These are phyloP conservation scores for Phytophthora pistaciae DNA, from an alignment of 352 stramenopile genomes.

Conservation along the genomic window DNA sequence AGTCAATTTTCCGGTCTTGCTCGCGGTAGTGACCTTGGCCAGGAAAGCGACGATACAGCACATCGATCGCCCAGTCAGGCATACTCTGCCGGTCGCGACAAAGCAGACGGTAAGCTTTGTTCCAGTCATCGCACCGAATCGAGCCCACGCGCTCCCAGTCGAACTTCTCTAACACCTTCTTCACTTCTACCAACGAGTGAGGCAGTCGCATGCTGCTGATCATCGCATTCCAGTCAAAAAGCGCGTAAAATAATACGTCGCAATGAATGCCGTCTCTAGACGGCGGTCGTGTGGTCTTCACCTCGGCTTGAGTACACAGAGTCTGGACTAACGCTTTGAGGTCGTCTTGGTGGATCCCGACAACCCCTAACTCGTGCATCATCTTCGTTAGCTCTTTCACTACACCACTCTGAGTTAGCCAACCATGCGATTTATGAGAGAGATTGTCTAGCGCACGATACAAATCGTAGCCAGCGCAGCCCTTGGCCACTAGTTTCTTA, in stretches of 20 bases:
- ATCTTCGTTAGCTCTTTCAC: slow-evolving; percentile 32
- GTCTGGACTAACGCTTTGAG: slow-evolving; percentile 11
- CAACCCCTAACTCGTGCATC: slow-evolving; percentile 22
- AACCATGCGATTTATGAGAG: slow-evolving; percentile 12
- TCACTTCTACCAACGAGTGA: slow-evolving; percentile 51
- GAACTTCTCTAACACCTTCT: slow-evolving; percentile 55
- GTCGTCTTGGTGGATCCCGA: slow-evolving; percentile 5
- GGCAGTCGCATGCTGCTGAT: slow-evolving; percentile 36
- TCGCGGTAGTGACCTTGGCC: background rate
- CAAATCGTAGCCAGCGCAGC: slow-evolving; percentile 42
- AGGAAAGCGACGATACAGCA: slow-evolving; percentile 50
- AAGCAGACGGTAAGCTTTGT: slow-evolving; percentile 52
- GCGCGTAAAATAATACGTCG: slow-evolving; percentile 47
- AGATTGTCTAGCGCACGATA: slow-evolving; percentile 18
- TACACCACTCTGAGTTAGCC: slow-evolving; percentile 17
- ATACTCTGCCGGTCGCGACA: slow-evolving; percentile 18
- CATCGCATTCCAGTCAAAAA: slow-evolving; percentile 59
- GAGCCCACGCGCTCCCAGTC: slow-evolving; percentile 51
- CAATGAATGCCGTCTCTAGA: slow-evolving; percentile 31
- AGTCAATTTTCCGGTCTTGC: slow-evolving; percentile 43
- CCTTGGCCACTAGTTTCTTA: slow-evolving; percentile 20
- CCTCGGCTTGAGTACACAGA: background rate
- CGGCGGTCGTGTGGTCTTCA: background rate
- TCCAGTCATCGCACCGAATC: slow-evolving; percentile 55
- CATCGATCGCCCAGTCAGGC: slow-evolving; percentile 50